Base-by-base conservation (phyloP, 441 rosid species). In the Populus hybrid region DNA sequence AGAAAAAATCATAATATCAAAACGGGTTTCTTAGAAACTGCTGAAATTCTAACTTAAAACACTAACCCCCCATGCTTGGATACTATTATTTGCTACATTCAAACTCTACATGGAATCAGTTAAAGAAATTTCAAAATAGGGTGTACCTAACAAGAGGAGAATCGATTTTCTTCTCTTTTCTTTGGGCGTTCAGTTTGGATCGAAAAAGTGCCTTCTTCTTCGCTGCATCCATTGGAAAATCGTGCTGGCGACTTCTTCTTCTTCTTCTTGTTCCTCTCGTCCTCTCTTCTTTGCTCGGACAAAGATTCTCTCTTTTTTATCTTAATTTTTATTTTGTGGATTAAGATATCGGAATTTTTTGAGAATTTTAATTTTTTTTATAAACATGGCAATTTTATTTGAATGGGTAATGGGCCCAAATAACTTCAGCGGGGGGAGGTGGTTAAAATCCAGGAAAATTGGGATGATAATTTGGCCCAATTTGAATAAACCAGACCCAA, bases 201-300 rank as follows among this genome's bases (percentile, higher is more conserved):
- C 99, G 93, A 82, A 89, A 95, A 75, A 92, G 23, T 4, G 95
- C 95, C 83, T 94, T 95, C 78, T 88, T 94, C 85, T 84, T 93
- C 18, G 92, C 94, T 69, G 90, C 92, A 74, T 91, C 97, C 98
- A 92, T 91, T 76, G n/a, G n/a, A 16, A 54, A 54, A 54, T 54
- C n/a, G 61, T 2, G 61, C n/a, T 54, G 61, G 21, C 61, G 61
- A 24, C 24, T 24, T 54, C n/a, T 16, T 35, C 38, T 35, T 54
- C 32, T 30, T 30, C 32, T 30, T 30, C 32, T 30, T 30, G 32
- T 30, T 30, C 32, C 32, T 30, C 32, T 8, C 40, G 16, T 2
- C 57, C 12, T 14, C 61, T 54, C 21, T 18, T 18, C 61, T 50
- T 50, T 50, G 59, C 59, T 50, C n/a, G n/a, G n/a, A 50, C 59